phyloP scores from a whole-genome alignment of 1,139 yeast genomes.

The Blastobotrys indianensis region DNA sequence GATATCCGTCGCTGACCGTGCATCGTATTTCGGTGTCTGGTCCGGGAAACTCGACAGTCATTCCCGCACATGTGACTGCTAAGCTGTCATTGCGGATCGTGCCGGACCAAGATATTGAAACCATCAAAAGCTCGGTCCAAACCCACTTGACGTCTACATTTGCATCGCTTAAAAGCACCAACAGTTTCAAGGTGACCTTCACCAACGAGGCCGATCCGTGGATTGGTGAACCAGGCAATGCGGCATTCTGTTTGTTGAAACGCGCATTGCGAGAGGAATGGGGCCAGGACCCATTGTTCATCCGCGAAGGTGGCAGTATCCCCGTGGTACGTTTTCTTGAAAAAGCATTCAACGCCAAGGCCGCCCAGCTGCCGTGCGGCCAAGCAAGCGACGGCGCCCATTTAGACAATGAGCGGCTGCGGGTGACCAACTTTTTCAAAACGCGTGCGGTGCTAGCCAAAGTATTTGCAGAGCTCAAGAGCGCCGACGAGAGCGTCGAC shows the following conservation, averaged over 20 bases:
- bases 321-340: conserved; percentile 86
- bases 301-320: conserved; percentile 95
- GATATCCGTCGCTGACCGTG: conserved; percentile 84
- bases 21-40: conserved; percentile 85
- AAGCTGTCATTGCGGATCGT: conserved; percentile 79
- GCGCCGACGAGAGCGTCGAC: not conserved
- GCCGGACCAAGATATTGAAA: conserved; percentile 71
- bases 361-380: conserved; percentile 95
- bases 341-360: conserved; percentile 71
- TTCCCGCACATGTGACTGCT: conserved; percentile 75
- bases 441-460: conserved; percentile 53
- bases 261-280: conserved; percentile 57
- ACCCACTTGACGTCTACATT: conserved; percentile 45
- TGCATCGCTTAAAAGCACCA: conserved; percentile 47
- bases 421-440: conserved; percentile 72
- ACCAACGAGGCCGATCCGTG: conserved; percentile 92
- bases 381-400: conserved; percentile 95
- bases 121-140: conserved; percentile 48
- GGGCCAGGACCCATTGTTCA: conserved; percentile 69
- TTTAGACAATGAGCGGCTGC: conserved; percentile 74
- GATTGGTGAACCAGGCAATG: conserved; percentile 80
- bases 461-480: conserved; percentile 14
- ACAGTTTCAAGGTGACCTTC: conserved; percentile 52
- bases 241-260: conserved; percentile 60
- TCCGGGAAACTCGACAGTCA: conserved; percentile 83